A percentile compares a stretch with the other conserved stretches of the same genome.
These are phyloP conservation scores for Lyophyllum decastes DNA, from an alignment of 768 basidiomycete species.

Conservation along the genomic window DNA sequence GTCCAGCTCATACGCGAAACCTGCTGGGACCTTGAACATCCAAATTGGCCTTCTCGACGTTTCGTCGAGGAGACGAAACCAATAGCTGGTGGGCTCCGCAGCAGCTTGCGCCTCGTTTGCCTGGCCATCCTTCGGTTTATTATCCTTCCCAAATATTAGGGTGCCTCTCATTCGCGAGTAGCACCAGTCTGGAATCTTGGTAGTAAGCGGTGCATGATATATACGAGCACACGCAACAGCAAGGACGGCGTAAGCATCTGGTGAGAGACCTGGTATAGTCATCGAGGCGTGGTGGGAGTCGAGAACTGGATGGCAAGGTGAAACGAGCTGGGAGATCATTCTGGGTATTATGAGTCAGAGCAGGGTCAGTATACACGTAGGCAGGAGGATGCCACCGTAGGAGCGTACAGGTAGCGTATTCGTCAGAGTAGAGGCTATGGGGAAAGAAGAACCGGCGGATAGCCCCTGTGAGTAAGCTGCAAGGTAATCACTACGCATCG, in stretches of 20 bases:
- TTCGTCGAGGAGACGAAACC: conserved; percentile 67
- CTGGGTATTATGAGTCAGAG: conserved; percentile 5
- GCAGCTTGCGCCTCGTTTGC: conserved; percentile 13
- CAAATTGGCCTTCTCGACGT: conserved; percentile 62
- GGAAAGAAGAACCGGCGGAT: conserved; percentile 16
- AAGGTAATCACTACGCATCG: conserved; percentile 15
- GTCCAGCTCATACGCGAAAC: conserved; percentile 76
- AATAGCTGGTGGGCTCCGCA: conserved; percentile 38
- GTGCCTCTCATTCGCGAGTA: conserved; percentile 62
- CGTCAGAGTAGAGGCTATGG: conserved; percentile 9
- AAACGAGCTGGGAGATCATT: conserved; percentile 18
- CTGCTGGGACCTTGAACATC: conserved; percentile 63
- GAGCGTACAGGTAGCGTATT: conserved; percentile 12
- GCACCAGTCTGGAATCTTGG: conserved; percentile 52
- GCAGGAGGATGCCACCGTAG: background rate
- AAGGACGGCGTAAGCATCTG: conserved; percentile 43
- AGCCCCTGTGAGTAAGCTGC: conserved; percentile 11
- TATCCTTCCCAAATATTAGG: conserved; percentile 53
- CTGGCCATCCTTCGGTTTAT: conserved; percentile 32
- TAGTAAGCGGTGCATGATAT: conserved; percentile 59
- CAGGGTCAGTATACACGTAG: background rate
- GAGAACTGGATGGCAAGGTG: conserved; percentile 12
- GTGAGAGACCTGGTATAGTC: conserved; percentile 16
- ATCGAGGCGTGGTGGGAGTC: conserved; percentile 8
- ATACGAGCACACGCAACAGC: conserved; percentile 58